Base-by-base conservation (phyloP, 1,284 basidiomycete species). In the Dichomitus squalens region DNA sequence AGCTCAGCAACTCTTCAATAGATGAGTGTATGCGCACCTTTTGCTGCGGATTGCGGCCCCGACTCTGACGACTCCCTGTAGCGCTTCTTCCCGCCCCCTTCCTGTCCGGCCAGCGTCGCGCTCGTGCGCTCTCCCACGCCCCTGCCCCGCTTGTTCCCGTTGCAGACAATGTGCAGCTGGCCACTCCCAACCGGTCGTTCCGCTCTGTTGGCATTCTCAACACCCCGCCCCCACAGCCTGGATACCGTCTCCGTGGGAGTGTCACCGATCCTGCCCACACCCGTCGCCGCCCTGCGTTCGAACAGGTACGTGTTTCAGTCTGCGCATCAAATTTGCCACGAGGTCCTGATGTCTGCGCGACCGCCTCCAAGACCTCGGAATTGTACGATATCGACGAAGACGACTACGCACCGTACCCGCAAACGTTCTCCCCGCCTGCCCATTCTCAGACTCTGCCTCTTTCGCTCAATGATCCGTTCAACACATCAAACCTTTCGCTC, bases 361-460 rank as follows among this genome's bases (percentile, higher is more conserved):
- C 20, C 23, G 18, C 16, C 23, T 74, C 77, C 59, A 72, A 79
- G 65, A 78, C 78, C 49, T 77, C 81, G 23, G 81, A 88, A 35
- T 75, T 90, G 51, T 90, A 87, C 66, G 85, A 90, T 66, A 90
- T 90, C 61, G 84, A 88, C 64, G 87, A 90, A 69, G 83, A 86
- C 65, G 83, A 84, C 61, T 82, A 79, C 64, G 81, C 74, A 61
- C 78, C 79, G 0, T 83, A 82, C 48, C 76, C 76, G 46, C 75
- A 75, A 46, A 70, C 73, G 23, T 80, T 80, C 55, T 75, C 75
- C 59, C 75, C 73, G 60, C 68, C 68, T 56, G 64, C 60, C 16
- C 61, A 70, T 55, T 70, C 70, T 4, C 68, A 71, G 48, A 68
- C 73, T 1, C 65, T 72, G 36, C 72, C 74, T 4, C 61, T 75